Evolutionary conservation across 139 green algal species (phyloP).

Genomic region (Tetradesmus lagerheimii): DNA sequence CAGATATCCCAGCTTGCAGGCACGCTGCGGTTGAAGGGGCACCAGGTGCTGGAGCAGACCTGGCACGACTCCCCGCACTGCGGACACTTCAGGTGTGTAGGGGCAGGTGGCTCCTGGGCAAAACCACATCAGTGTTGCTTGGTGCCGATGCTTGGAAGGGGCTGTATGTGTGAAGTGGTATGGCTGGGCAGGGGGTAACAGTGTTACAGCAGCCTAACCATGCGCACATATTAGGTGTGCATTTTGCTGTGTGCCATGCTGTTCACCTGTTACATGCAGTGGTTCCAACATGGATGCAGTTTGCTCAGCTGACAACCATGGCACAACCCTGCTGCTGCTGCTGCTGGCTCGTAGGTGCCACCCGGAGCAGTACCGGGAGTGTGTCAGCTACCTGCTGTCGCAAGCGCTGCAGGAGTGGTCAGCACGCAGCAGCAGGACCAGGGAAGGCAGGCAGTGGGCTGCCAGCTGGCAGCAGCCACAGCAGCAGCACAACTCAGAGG

Average conservation of each 20-base stretch:
- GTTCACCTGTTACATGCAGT: too few relatives aligned
- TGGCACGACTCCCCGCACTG: constrained; percentile 24
- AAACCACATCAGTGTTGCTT: neutral
- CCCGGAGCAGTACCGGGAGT: constrained; percentile 3
- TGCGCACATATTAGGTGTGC: too few relatives aligned
- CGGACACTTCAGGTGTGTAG: neutral
- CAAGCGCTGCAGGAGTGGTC: constrained; percentile 15
- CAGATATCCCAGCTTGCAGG: neutral
- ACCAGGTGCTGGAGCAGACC: constrained; percentile 2
- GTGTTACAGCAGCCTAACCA: too few relatives aligned
- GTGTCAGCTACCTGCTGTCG: constrained; percentile 7
- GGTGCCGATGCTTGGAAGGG: neutral
- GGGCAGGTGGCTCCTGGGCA: too few relatives aligned
- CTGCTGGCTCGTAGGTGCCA: neutral
- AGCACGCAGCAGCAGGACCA: neutral
- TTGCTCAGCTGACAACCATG: too few relatives aligned
- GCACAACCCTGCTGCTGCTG: neutral
- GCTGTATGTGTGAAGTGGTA: neutral
- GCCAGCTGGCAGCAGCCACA: constrained; percentile 9
- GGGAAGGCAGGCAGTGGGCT: constrained; percentile 8
- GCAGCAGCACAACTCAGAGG: neutral
- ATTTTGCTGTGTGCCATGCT: too few relatives aligned
- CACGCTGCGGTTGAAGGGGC: neutral
- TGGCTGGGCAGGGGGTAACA: too few relatives aligned
- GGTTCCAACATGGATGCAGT: too few relatives aligned